Evolutionary conservation across 805 yeast genomes (phyloP).

Genomic region (Tetrapisispora arboricola): DNA sequence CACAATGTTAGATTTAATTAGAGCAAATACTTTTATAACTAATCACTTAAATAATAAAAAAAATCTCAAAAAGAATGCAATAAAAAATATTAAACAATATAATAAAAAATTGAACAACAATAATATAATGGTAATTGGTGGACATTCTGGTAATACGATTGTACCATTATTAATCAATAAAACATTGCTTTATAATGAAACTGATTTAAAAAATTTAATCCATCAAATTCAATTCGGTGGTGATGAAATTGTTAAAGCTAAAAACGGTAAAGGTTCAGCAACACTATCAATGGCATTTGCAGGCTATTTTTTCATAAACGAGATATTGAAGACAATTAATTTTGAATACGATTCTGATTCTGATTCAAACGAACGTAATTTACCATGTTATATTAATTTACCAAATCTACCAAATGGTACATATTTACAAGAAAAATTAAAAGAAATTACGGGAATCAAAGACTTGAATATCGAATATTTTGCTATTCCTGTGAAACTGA

Average conservation of each 20-base stretch:
- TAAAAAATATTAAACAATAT: neutral
- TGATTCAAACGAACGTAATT: conserved; percentile 25
- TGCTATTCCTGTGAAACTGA: conserved; percentile 50
- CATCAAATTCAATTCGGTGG: conserved; percentile 82
- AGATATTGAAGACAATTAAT: conserved; percentile 39
- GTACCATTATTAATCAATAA: conserved; percentile 60
- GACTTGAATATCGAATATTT: conserved; percentile 35
- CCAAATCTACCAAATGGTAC: conserved; percentile 44
- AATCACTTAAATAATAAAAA: conserved; percentile 2
- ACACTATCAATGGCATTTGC: conserved; percentile 83
- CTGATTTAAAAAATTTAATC: conserved; percentile 48
- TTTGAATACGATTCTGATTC: conserved; percentile 4
- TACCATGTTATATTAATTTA: conserved; percentile 45
- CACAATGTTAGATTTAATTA: conserved; percentile 67
- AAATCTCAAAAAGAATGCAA: neutral
- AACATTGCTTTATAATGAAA: conserved; percentile 33
- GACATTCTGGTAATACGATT: conserved; percentile 77
- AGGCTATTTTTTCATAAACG: conserved; percentile 64
- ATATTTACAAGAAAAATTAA: conserved; percentile 30
- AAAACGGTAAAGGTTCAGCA: conserved; percentile 77
- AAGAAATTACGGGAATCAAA: neutral
- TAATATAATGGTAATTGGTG: conserved; percentile 69
- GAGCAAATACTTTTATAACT: conserved; percentile 57
- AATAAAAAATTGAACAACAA: conserved; percentile 21
- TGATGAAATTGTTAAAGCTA: conserved; percentile 81